These are phyloP conservation scores for sunflower (Helianthus annuus) DNA, from an alignment of 129 eudicot species.

Conservation along the genomic window HanXRQr2.0-SUNRISE NC_035438.2:18386901-18387400, in stretches of 20 bases:
- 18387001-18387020: neutral
- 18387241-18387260: conserved; percentile 77
- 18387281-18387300: conserved; percentile 84
- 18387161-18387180: neutral
- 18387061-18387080: neutral
- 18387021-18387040: neutral
- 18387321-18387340: conserved; percentile 98
- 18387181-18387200: conserved; percentile 16
- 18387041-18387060: neutral
- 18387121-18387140: neutral
- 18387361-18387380: conserved; percentile 88
- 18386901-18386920: conserved; percentile 61
- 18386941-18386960: conserved; percentile 46
- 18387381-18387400: conserved; percentile 59
- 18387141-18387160: conserved; percentile 15
- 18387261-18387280: conserved; percentile 65
- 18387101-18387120: neutral
- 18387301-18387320: conserved; percentile 97
- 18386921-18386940: conserved; percentile 74
- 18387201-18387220: neutral
- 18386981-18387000: conserved; percentile 10
- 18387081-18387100: neutral
- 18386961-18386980: conserved; percentile 31
- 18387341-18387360: conserved; percentile 90
- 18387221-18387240: conserved; percentile 51